phyloP scores from a whole-genome alignment of 1,139 yeast species.

The Candida pseudoviswanathii region DNA sequence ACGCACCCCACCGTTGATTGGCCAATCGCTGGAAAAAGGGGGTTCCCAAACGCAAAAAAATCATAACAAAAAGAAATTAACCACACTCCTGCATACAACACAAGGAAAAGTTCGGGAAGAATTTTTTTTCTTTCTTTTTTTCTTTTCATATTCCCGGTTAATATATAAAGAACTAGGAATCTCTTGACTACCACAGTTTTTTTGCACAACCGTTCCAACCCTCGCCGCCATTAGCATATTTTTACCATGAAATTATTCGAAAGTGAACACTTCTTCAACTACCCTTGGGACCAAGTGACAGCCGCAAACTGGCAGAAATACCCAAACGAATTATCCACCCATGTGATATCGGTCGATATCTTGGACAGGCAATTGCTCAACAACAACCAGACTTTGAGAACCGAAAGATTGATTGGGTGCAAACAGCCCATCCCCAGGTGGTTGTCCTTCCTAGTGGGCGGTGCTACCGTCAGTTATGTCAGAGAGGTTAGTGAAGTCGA shows the following conservation, averaged over 20 bases:
- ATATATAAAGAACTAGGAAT: neutral
- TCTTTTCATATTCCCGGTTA: neutral
- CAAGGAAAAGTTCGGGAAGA: conserved; percentile 3
- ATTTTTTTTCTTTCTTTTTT: neutral
- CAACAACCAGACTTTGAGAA: conserved; percentile 57
- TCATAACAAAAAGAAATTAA: neutral
- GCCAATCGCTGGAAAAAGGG: too few relatives aligned
- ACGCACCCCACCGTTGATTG: too few relatives aligned
- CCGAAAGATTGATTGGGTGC: conserved; percentile 89
- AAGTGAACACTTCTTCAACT: conserved; percentile 66
- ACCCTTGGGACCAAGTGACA: conserved; percentile 93
- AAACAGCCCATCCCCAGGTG: conserved; percentile 86
- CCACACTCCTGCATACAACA: neutral
- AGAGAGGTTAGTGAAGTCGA: conserved; percentile 90
- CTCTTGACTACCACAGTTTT: neutral
- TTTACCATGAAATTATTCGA: conserved; percentile 80
- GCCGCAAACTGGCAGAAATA: conserved; percentile 97
- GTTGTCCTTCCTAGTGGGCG: conserved; percentile 76
- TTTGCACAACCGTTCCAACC: neutral
- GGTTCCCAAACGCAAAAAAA: neutral
- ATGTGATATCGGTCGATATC: conserved; percentile 94
- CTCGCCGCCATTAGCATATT: too few relatives aligned
- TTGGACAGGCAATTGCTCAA: conserved; percentile 68
- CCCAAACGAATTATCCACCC: conserved; percentile 89
- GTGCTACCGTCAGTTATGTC: conserved; percentile 73